Evolutionary conservation across 1,284 basidiomycete genomes (phyloP).

Genomic region (Microbotryum scabiosae): DNA sequence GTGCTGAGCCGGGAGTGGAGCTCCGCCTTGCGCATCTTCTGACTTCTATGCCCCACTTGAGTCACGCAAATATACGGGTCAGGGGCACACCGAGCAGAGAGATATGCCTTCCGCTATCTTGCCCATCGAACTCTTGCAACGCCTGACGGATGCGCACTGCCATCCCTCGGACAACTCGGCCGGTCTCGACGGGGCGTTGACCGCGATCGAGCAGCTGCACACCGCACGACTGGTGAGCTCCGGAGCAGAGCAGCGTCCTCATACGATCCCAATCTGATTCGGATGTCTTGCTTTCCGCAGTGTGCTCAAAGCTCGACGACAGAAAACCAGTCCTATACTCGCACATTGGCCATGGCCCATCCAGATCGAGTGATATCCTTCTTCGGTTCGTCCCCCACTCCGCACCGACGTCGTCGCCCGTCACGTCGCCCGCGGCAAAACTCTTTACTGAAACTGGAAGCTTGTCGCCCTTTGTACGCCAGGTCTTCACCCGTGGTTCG

Average conservation of each 20-base stretch:
- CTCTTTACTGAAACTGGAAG: neutral
- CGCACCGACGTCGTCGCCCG: neutral
- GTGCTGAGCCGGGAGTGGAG: too few species aligned
- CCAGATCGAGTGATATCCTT: conserved; percentile 35
- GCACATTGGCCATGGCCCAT: conserved; percentile 3
- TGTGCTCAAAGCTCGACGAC: conserved; percentile 32
- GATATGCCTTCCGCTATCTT: too few species aligned
- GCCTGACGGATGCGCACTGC: conserved; percentile 44
- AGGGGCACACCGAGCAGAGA: too few species aligned
- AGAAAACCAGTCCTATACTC: conserved; percentile 23
- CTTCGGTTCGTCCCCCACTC: conserved; percentile 37
- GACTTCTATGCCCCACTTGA: too few species aligned
- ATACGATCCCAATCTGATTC: neutral
- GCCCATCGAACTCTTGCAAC: conserved; percentile 1
- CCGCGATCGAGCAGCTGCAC: neutral
- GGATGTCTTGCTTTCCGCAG: conserved; percentile 7
- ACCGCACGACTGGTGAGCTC: neutral
- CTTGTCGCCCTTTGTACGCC: neutral
- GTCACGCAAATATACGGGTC: too few species aligned
- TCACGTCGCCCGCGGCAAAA: neutral
- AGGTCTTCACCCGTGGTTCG: conserved; percentile 81
- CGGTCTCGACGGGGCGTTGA: too few species aligned
- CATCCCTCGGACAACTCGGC: conserved; percentile 40
- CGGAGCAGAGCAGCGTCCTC: neutral
- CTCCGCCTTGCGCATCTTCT: too few species aligned